Conservation (phyloP, 805 yeast genomes). For the Millerozyma acaciae region DNA sequence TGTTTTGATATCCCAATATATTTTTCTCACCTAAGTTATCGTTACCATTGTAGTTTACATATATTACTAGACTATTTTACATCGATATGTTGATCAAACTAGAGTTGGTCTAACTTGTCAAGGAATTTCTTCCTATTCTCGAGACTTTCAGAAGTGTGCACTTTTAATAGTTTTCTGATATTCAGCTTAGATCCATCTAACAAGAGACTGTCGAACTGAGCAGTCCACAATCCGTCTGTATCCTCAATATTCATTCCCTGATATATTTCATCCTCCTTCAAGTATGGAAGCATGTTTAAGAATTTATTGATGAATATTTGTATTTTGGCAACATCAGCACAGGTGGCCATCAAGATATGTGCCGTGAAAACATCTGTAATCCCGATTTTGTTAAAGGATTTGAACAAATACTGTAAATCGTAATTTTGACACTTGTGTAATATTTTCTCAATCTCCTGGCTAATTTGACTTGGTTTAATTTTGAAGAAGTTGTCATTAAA, state of each 20-base stretch:
- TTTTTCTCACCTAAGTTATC: neutral
- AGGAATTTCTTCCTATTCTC: conserved; percentile 11
- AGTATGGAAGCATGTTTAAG: conserved; percentile 6
- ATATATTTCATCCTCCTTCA: conserved; percentile 6
- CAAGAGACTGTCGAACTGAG: conserved; percentile 3
- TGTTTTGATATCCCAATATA: conserved; percentile 3
- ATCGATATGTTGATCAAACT: neutral
- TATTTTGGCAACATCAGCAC: conserved; percentile 11
- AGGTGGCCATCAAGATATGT: conserved; percentile 14
- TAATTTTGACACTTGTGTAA: neutral
- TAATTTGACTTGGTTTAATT: conserved; percentile 1
- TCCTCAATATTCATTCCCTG: conserved; percentile 13
- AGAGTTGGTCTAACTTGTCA: neutral
- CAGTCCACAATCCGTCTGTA: conserved; percentile 9
- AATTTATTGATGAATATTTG: conserved; percentile 10
- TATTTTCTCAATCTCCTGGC: neutral
- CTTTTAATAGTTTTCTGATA: conserved; percentile 4
- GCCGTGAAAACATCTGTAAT: conserved; percentile 16
- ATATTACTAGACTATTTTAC: conserved; percentile 1
- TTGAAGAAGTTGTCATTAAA: conserved; percentile 7
- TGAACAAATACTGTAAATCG: conserved; percentile 5
- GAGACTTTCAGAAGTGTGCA: conserved; percentile 12
- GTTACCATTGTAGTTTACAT: conserved; percentile 1
- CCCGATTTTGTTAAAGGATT: conserved; percentile 13
- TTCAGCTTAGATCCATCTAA: conserved; percentile 1